Percentiles rank a stretch among this genome's conserved stretches.
phyloP scores from a whole-genome alignment of 352 stramenopile species.

The Pythium sukuiense region DNA sequence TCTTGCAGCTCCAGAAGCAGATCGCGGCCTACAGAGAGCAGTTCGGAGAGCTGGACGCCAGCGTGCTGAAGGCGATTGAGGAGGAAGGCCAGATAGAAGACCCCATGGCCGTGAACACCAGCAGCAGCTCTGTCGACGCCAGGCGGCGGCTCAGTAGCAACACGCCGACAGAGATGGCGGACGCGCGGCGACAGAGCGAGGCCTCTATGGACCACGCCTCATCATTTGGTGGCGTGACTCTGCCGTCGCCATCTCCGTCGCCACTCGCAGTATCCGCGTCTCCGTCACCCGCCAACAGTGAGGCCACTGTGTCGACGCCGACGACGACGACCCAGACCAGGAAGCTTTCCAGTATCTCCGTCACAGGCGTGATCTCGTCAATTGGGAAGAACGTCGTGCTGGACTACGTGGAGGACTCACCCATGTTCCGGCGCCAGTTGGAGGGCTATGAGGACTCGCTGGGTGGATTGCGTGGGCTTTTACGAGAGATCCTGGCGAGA shows the following conservation, averaged over 20 bases:
- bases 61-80: conserved; percentile 29
- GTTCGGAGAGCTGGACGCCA: conserved; percentile 49
- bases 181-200: background rate
- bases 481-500: conserved; percentile 69
- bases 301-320: background rate
- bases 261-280: background rate
- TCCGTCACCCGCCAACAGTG: background rate
- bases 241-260: background rate
- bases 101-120: conserved; percentile 18
- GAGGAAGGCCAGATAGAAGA: conserved; percentile 26
- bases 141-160: conserved; percentile 22
- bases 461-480: conserved; percentile 51
- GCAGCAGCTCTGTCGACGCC: conserved; percentile 5
- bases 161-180: background rate
- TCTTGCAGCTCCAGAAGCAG: conserved; percentile 71
- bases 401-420: conserved; percentile 86
- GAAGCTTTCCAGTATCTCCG: conserved; percentile 29
- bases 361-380: conserved; percentile 33
- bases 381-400: conserved; percentile 80
- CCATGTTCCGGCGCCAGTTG: conserved; percentile 81
- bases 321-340: background rate
- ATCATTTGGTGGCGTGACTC: background rate
- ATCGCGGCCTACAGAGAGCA: conserved; percentile 57
- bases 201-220: background rate
- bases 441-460: conserved; percentile 82